Evolutionary conservation across 2,329 filamentous ascomycete genomes (phyloP), one percentile per base, ranked within the genome.

Genomic region (Xylariaceae sp.): DNA sequence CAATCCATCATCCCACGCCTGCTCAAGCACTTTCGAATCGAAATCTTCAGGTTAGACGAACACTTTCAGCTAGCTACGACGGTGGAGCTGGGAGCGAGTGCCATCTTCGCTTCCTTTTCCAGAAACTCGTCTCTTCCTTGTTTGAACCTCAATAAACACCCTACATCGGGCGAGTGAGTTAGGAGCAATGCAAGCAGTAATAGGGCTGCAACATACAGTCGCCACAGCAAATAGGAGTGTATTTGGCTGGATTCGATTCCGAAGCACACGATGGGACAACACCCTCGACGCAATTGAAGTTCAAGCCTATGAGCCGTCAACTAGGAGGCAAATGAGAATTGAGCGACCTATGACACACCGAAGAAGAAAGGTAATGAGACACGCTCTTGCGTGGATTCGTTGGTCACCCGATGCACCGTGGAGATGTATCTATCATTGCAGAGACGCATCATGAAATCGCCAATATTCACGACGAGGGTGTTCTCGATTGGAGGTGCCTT

Each of bases 321-420:
- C 45, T 11, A 9, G 38, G 30, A 11, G 11, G 5, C 19, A 32
- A 42, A 18, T 19, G 27, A 14, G 12, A 18, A 12, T 3, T 32
- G 47, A 11, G 7, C 5, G 38, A 39, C 11, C 11, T 17, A 12
- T 15, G 30, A 31, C 60, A 52, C 59, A 71, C 74, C 74, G 45
- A 81, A 75, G 62, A 81, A 81, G 59, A 81, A 81, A 1, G 77
- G 76, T 74, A 81, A 78, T 0, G 73, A 78, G 39, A 77, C 74
- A 12, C 77, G 66, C 45, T 74, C 73, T 11, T 60, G 61, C 0
- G 55, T 55, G 0, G 68, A 65, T 39, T 68, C 64, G 51, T 75
- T 76, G 31, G 70, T 71, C 2, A 81, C 75, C 14, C 76, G 66
- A 59, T 80, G 77, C 15, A 79, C 72, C 0, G 75, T 78, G 5